Conservation (phyloP, 495 filamentous ascomycete species). For the Melanomma pulvis-pyrius region DNA sequence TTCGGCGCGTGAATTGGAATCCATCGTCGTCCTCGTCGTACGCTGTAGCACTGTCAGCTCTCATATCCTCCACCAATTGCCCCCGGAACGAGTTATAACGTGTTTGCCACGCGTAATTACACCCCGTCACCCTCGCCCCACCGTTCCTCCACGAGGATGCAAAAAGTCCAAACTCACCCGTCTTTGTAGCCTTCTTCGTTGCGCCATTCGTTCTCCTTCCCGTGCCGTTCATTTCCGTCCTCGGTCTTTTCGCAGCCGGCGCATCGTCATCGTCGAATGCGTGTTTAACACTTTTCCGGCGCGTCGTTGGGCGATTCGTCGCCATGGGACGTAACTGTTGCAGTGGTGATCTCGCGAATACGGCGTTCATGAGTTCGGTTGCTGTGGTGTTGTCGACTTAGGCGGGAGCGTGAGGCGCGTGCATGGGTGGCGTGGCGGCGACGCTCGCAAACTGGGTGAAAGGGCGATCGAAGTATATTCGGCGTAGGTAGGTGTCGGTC, state of each 20-base stretch:
- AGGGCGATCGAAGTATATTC: background rate
- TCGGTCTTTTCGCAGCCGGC: conserved; percentile 1
- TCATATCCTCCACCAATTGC: background rate
- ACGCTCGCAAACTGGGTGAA: background rate
- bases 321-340: conserved; percentile 40
- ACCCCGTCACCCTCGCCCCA: background rate
- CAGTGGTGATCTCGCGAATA: conserved; percentile 43
- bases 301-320: conserved; percentile 41
- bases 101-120: conserved; percentile 10
- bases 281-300: conserved; percentile 40
- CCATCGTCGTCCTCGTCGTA: conserved; percentile 70
- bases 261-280: conserved; percentile 7
- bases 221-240: conserved; percentile 15
- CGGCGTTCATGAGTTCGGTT: conserved; percentile 41
- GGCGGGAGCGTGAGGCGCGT: conserved; percentile 26
- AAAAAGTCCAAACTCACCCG: conserved; percentile 29
- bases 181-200: conserved; percentile 29
- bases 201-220: conserved; percentile 33
- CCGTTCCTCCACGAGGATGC: background rate
- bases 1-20: conserved; percentile 61
- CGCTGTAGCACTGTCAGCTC: conserved; percentile 43
- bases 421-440: conserved; percentile 24
- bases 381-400: conserved; percentile 17
- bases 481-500: background rate
- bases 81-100: conserved; percentile 5